A percentile compares a stretch with the other conserved stretches of the same genome.
phyloP scores from a whole-genome alignment of 768 basidiomycete genomes.

The Phanerochaete sordida region DNA sequence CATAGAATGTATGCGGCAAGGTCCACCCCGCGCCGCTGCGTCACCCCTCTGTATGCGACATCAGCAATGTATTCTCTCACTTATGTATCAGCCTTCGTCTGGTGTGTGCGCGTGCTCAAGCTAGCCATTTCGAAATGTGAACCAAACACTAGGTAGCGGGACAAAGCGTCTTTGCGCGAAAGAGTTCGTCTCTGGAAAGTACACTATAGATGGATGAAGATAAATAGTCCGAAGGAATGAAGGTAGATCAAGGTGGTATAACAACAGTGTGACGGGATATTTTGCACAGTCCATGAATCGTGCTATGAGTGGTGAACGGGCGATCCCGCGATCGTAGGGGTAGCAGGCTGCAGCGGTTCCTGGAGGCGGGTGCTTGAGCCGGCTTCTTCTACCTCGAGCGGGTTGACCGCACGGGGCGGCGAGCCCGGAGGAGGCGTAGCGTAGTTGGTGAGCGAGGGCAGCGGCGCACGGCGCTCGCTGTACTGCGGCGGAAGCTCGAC shows the following conservation, averaged over 20 bases:
- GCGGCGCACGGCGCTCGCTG: conserved; percentile 41
- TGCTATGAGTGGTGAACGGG: neutral
- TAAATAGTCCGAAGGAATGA: conserved; percentile 12
- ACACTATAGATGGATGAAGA: conserved; percentile 4
- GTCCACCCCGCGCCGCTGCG: neutral
- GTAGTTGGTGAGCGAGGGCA: conserved; percentile 13
- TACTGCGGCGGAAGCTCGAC: conserved; percentile 80
- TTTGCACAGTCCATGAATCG: neutral
- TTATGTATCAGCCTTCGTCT: neutral
- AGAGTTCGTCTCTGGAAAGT: neutral
- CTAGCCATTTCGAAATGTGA: neutral
- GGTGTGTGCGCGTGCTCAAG: neutral
- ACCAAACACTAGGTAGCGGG: too few relatives aligned
- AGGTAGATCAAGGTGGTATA: conserved; percentile 3
- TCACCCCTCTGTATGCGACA: neutral
- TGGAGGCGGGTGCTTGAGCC: conserved; percentile 4
- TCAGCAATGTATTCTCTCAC: neutral
- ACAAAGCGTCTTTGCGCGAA: neutral
- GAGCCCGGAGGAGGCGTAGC: conserved; percentile 9
- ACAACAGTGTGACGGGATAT: neutral
- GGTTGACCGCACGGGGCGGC: neutral
- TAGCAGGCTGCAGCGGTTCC: conserved; percentile 7
- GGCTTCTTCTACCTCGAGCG: conserved; percentile 9
- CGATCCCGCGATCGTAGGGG: neutral
- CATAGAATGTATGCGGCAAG: neutral